Percentiles rank a stretch among this genome's conserved stretches.
phyloP scores from a whole-genome alignment of 164 flowering plant species.

The Berberis thunbergii region DNA sequence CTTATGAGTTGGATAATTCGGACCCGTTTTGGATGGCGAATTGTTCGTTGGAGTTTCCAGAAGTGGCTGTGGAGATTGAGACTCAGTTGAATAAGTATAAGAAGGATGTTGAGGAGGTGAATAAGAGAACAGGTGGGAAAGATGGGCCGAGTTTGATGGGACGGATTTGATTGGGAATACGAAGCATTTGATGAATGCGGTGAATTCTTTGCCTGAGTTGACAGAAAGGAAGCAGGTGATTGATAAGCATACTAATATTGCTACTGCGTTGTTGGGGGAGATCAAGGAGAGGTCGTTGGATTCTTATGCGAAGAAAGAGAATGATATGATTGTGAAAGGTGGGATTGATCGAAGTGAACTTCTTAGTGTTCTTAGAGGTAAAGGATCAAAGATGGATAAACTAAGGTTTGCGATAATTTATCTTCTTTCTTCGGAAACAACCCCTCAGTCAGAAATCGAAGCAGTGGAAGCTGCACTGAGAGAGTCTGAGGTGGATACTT shows the following conservation, averaged over 20 bases:
- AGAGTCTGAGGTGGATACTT: conserved; percentile 79
- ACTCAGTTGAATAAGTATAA: conserved; percentile 78
- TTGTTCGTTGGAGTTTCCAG: conserved; percentile 76
- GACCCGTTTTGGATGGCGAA: conserved; percentile 90
- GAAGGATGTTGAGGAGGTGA: conserved; percentile 94
- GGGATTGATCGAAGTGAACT: conserved; percentile 70
- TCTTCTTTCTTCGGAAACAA: conserved; percentile 65
- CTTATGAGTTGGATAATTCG: conserved; percentile 66
- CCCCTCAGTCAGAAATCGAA: conserved; percentile 70
- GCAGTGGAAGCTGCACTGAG: conserved; percentile 79
- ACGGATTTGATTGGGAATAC: conserved; percentile 89
- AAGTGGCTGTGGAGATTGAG: conserved; percentile 93
- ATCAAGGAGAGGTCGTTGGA: conserved; percentile 90
- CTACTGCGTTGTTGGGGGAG: conserved; percentile 76
- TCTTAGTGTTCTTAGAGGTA: conserved; percentile 64
- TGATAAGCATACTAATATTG: conserved; percentile 92
- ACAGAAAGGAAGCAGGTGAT: conserved; percentile 89
- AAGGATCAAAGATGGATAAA: conserved; percentile 78
- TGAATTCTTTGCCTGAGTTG: conserved; percentile 88
- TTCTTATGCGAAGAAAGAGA: conserved; percentile 76
- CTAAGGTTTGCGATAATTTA: conserved; percentile 81
- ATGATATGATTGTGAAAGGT: conserved; percentile 80
- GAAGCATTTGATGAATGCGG: conserved; percentile 95
- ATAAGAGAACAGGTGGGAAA: conserved; percentile 70
- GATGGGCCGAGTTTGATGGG: conserved; percentile 74